Evolutionary conservation across 257 asterid genomes (phyloP).

Genomic region (Pogostemon cablin): DNA sequence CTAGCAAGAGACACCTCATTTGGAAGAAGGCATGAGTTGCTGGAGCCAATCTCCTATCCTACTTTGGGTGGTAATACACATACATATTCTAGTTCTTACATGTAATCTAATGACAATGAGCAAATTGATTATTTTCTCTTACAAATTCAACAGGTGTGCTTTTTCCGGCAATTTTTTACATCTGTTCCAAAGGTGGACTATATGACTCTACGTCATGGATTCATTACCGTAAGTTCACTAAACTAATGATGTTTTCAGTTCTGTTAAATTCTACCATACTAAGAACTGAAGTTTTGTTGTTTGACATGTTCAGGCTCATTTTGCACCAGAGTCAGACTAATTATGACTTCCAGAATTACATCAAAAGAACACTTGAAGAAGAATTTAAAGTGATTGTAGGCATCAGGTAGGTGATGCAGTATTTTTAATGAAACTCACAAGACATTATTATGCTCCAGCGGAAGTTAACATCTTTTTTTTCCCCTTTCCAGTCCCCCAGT

Average conservation of each 20-base stretch:
- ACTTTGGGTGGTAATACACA: constrained; percentile 44
- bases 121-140: background rate
- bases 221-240: constrained; percentile 45
- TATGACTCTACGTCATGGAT: constrained; percentile 58
- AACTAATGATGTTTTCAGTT: background rate
- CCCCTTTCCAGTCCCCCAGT: constrained; percentile 49
- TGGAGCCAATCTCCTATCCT: constrained; percentile 54
- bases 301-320: constrained; percentile 51
- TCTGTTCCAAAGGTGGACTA: constrained; percentile 60
- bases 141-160: constrained; percentile 46
- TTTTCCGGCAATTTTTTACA: constrained; percentile 55
- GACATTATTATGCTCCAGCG: background rate
- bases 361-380: constrained; percentile 56
- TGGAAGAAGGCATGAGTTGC: constrained; percentile 57
- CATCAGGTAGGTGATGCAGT: constrained; percentile 46
- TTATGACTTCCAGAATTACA: constrained; percentile 56
- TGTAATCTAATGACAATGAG: background rate
- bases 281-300: background rate
- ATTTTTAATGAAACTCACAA: background rate
- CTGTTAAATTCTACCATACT: background rate
- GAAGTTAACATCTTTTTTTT: constrained; percentile 16
- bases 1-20: constrained; percentile 64
- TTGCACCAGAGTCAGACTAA: constrained; percentile 48
- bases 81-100: constrained; percentile 10
- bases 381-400: constrained; percentile 64